Evolutionary conservation across 495 filamentous ascomycete genomes (phyloP).

Genomic region (Penicillium mononematosum): DNA sequence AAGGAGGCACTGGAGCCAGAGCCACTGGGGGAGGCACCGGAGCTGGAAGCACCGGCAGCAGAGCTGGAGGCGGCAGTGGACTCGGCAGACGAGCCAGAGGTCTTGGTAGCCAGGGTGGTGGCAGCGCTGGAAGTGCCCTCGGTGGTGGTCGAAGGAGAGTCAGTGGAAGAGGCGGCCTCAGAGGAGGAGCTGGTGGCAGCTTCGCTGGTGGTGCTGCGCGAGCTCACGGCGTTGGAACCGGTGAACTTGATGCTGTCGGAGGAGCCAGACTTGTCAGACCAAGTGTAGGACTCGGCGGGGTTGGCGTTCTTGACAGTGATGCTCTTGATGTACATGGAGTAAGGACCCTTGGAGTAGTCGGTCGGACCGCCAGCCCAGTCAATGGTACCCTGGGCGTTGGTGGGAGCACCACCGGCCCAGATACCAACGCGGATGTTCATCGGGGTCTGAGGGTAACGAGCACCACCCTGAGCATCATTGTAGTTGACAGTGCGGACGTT

Average conservation of each 20-base stretch:
- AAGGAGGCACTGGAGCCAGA: constrained; percentile 10
- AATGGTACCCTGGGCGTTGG: constrained; percentile 59
- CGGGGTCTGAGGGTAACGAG: constrained; percentile 87
- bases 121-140: constrained; percentile 9
- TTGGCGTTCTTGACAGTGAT: constrained; percentile 41
- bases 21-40: constrained; percentile 17
- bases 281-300: constrained; percentile 61
- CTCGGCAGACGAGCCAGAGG: constrained; percentile 15
- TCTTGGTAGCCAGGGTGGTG: constrained; percentile 21
- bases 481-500: constrained; percentile 66
- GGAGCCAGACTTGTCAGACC: constrained; percentile 60
- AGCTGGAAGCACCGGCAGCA: constrained; percentile 14
- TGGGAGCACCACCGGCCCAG: constrained; percentile 82
- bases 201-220: constrained; percentile 8
- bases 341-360: constrained; percentile 71
- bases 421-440: constrained; percentile 82
- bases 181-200: constrained; percentile 7
- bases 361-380: constrained; percentile 81
- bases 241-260: constrained; percentile 70
- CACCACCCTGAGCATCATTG: constrained; percentile 59
- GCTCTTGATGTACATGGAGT: constrained; percentile 71
- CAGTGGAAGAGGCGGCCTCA: neutral
- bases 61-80: constrained; percentile 22
- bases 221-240: constrained; percentile 17
- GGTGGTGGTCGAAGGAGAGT: constrained; percentile 10